These are phyloP conservation scores for Smittium culicis DNA, from an alignment of 371 early-diverging fungal species.

Conservation along the genomic window DNA sequence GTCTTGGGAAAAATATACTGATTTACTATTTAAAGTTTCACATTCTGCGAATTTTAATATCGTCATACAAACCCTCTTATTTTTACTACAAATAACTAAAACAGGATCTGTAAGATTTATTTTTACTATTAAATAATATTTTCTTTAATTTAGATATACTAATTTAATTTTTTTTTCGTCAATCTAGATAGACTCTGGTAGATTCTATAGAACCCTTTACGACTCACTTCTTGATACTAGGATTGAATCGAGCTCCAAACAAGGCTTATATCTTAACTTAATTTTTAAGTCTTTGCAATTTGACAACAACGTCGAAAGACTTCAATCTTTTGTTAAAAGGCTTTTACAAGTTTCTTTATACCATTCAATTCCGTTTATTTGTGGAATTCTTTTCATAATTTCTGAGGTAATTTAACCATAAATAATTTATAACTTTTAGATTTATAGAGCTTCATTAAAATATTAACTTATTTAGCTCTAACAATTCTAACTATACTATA, in stretches of 20 bases:
- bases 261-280: constrained; percentile 83
- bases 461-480: too few species aligned
- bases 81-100: constrained; percentile 63
- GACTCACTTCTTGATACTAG: constrained; percentile 75
- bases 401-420: constrained; percentile 46
- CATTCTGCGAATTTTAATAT: constrained; percentile 79
- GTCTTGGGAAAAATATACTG: constrained; percentile 64
- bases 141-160: not conserved
- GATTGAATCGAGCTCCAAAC: constrained; percentile 62
- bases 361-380: constrained; percentile 68
- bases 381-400: constrained; percentile 68
- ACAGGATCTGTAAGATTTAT: not conserved
- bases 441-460: too few species aligned
- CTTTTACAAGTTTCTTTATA: constrained; percentile 63
- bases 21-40: constrained; percentile 71
- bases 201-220: constrained; percentile 82
- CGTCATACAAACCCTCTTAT: constrained; percentile 76
- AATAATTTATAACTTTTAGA: constrained; percentile 15
- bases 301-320: constrained; percentile 51
- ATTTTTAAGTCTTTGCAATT: constrained; percentile 68
- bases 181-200: constrained; percentile 45
- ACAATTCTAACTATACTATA: too few species aligned
- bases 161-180: too few species aligned
- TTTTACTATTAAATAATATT: constrained; percentile 2
- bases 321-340: constrained; percentile 78